Evolutionary conservation across 2,329 filamentous ascomycete species (phyloP).

Genomic region (Ramichloridium luteum): DNA sequence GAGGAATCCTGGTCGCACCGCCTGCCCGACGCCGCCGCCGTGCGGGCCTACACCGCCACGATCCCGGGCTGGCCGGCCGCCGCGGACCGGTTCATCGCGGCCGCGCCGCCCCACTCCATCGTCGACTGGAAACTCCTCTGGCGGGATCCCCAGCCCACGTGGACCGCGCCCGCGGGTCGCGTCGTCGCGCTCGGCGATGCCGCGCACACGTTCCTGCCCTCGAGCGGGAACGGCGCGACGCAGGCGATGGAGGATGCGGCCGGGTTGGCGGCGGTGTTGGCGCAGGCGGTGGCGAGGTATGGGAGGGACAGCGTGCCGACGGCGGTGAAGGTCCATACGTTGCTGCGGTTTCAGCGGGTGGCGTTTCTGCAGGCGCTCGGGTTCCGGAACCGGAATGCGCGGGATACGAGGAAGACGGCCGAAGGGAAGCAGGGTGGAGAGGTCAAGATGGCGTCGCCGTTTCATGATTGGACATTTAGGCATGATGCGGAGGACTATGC

Average conservation of each 20-base stretch:
- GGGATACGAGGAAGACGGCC: too few relatives aligned
- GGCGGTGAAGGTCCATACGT: conserved; percentile 23
- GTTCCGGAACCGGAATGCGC: too few relatives aligned
- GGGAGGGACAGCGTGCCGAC: conserved; percentile 26
- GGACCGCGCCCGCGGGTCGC: conserved; percentile 31
- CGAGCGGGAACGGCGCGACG: conserved; percentile 35
- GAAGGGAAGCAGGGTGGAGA: too few relatives aligned
- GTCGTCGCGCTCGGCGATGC: conserved; percentile 35
- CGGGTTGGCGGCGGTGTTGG: conserved; percentile 34
- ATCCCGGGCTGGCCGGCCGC: conserved; percentile 5
- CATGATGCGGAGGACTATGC: too few relatives aligned
- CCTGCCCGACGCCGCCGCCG: conserved; percentile 2
- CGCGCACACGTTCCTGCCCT: conserved; percentile 35
- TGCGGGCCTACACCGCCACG: conserved; percentile 3
- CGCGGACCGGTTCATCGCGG: conserved; percentile 25
- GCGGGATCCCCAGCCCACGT: conserved; percentile 34
- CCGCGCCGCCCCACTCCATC: conserved; percentile 34
- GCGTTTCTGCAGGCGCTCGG: too few relatives aligned
- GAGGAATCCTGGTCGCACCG: conserved; percentile 7
- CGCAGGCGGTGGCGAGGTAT: conserved; percentile 30
- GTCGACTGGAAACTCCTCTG: conserved; percentile 39
- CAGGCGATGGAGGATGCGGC: conserved; percentile 38
- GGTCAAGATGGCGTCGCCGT: too few relatives aligned
- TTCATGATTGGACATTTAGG: too few relatives aligned
- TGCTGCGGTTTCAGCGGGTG: too few relatives aligned